phyloP scores from a whole-genome alignment of 1,284 basidiomycete genomes.

The Ustilago hordei region DNA sequence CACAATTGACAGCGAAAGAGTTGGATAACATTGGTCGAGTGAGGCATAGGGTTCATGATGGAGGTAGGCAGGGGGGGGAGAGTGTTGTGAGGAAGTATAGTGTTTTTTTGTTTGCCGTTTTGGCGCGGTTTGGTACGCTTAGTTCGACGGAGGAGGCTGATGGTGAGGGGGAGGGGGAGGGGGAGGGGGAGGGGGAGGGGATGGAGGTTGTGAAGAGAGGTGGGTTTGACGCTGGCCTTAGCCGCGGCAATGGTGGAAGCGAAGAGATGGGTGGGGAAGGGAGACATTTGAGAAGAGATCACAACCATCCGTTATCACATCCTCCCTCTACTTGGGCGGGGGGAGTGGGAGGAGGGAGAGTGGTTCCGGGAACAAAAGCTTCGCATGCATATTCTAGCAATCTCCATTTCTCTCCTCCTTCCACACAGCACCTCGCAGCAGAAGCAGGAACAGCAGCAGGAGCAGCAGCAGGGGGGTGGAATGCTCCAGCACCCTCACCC shows the following conservation, averaged over 20 bases:
- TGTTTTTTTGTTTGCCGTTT: constrained; percentile 28
- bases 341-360: constrained; percentile 3
- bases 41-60: neutral
- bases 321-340: neutral
- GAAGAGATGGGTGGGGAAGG: neutral
- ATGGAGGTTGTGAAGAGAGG: constrained; percentile 4
- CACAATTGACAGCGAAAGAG: constrained; percentile 11
- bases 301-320: constrained; percentile 9
- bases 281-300: constrained; percentile 14
- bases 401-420: constrained; percentile 19
- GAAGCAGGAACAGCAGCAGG: neutral
- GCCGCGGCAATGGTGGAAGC: neutral
- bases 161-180: neutral
- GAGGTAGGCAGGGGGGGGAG: neutral
- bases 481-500: neutral
- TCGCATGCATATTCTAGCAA: constrained; percentile 27
- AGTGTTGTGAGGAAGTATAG: constrained; percentile 32
- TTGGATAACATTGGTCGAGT: constrained; percentile 24
- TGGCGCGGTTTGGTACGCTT: constrained; percentile 13
- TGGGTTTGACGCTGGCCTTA: neutral
- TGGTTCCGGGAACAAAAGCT: constrained; percentile 19
- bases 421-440: neutral
- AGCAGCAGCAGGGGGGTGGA: neutral
- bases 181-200: neutral
- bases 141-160: neutral